Evolutionary conservation across 192 early-diverging fungal species (phyloP).

Genomic region (Backusella liffmaniae): DNA sequence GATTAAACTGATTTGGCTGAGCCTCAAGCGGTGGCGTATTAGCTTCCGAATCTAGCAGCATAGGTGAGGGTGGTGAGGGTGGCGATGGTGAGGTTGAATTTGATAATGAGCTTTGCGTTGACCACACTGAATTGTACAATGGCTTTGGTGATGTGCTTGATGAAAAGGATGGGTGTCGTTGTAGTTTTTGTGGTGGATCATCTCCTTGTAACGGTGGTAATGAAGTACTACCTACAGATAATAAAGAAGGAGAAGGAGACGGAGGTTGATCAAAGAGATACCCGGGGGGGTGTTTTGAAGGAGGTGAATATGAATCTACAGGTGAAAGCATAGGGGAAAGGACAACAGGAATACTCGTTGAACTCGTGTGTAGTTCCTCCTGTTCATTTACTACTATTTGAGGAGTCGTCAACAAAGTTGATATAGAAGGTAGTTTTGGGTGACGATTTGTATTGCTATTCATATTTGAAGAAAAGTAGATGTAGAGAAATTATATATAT

Average conservation of each 20-base stretch:
- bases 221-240: background rate
- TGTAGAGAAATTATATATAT: background rate
- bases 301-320: constrained; percentile 4
- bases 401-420: constrained; percentile 5
- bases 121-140: constrained; percentile 7
- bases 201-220: constrained; percentile 29
- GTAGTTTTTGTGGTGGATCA: constrained; percentile 25
- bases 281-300: background rate
- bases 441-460: background rate
- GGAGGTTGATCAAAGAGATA: background rate
- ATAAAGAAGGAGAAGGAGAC: background rate
- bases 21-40: background rate
- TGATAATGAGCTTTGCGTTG: background rate
- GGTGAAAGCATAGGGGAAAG: constrained; percentile 20
- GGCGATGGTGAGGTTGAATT: constrained; percentile 9
- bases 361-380: background rate
- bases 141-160: constrained; percentile 11
- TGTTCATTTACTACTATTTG: background rate
- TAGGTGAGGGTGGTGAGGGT: constrained; percentile 1
- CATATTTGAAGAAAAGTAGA: constrained; percentile 9
- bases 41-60: background rate
- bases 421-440: constrained; percentile 12
- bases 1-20: background rate
- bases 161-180: constrained; percentile 9
- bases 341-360: background rate